Evolutionary conservation across 2,329 filamentous ascomycete genomes (phyloP).

Genomic region (Dryadomyces quercivorus): DNA sequence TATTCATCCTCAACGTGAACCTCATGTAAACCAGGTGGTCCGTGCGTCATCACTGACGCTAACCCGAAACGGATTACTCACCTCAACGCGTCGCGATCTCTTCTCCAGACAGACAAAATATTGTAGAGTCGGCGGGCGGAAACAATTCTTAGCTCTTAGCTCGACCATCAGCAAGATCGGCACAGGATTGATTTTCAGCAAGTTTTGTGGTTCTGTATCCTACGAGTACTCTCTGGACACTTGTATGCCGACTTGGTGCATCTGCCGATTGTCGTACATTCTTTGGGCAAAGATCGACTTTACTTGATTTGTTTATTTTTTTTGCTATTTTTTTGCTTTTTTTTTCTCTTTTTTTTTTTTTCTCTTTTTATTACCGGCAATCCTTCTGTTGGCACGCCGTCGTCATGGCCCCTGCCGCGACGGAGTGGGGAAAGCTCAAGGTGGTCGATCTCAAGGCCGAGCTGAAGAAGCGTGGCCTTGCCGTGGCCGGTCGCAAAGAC

Average conservation of each 20-base stretch:
- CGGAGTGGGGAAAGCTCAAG: conserved; percentile 49
- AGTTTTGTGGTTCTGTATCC: no score
- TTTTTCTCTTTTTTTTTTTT: background rate
- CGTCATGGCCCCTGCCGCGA: conserved; percentile 25
- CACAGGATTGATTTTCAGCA: no score
- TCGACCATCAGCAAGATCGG: no score
- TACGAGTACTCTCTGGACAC: no score
- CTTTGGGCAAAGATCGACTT: background rate
- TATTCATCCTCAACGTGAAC: no score
- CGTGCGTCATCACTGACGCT: background rate
- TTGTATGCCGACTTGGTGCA: background rate
- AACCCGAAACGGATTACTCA: background rate
- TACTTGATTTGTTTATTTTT: background rate
- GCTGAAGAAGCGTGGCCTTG: conserved; percentile 59
- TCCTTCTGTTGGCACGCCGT: background rate
- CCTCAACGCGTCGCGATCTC: background rate
- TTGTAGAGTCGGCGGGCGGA: no score
- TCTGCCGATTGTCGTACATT: background rate
- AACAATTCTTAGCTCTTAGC: no score
- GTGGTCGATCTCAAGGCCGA: conserved; percentile 65
- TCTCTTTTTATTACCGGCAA: background rate
- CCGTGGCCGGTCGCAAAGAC: conserved; percentile 57
- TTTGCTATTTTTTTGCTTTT: background rate
- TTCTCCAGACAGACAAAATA: no score
- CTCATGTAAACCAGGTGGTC: background rate